phyloP scores from a whole-genome alignment of 148 eudicot species.

The Rhododendron griersonianum region DNA sequence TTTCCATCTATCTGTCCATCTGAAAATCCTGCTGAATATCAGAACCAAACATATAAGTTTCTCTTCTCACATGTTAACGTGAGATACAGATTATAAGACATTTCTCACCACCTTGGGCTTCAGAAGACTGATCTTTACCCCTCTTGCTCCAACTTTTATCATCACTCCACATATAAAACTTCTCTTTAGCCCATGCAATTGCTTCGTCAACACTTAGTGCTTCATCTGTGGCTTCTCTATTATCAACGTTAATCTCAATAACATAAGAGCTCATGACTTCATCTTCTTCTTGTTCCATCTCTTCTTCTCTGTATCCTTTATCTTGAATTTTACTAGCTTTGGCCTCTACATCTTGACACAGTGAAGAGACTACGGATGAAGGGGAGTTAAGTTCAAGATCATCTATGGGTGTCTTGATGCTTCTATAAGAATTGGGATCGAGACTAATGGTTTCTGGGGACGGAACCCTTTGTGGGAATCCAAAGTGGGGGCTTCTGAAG shows the following conservation, averaged over 20 bases:
- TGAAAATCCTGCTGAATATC: conserved; percentile 20
- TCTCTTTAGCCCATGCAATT: conserved; percentile 84
- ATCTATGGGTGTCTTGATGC: conserved; percentile 26
- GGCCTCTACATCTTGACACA: conserved; percentile 22
- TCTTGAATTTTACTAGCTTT: not conserved
- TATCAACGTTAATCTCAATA: conserved; percentile 30
- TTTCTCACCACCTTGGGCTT: conserved; percentile 4
- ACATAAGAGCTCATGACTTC: conserved; percentile 44
- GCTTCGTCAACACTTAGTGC: conserved; percentile 57
- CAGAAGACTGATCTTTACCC: conserved; percentile 10
- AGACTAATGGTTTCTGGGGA: conserved; percentile 46
- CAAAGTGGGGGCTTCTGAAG: conserved; percentile 28
- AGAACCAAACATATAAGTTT: not conserved
- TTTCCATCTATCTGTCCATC: conserved; percentile 14
- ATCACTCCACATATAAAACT: conserved; percentile 31
- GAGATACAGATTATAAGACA: not conserved
- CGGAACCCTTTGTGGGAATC: conserved; percentile 26
- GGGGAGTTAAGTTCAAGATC: conserved; percentile 47
- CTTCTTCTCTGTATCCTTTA: conserved; percentile 8
- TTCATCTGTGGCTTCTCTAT: conserved; percentile 31
- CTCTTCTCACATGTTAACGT: no score
- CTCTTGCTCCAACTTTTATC: conserved; percentile 14
- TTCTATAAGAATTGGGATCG: conserved; percentile 22
- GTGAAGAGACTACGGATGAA: conserved; percentile 42
- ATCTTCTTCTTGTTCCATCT: conserved; percentile 22